Evolutionary conservation across 176 grass and related monocot species (phyloP).

Genomic region (Chrysopogon serrulatus): DNA sequence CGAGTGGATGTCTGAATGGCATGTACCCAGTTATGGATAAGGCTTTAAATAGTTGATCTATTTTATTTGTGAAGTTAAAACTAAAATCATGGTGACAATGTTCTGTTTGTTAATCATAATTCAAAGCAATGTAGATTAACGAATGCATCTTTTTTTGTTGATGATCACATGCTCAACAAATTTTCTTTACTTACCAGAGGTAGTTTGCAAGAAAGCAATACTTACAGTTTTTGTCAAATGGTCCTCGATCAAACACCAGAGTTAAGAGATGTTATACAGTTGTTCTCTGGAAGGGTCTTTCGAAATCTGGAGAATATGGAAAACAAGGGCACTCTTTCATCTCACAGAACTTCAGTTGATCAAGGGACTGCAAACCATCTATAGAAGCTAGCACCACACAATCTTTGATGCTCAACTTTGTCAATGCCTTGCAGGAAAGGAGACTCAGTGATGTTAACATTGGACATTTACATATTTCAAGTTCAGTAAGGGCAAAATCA

Average conservation of each 20-base stretch:
- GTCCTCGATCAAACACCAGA: background rate
- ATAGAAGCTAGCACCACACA: background rate
- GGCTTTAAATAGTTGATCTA: background rate
- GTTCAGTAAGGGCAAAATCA: background rate
- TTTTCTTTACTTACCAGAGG: background rate
- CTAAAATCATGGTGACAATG: background rate
- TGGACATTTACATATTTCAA: conserved; percentile 18
- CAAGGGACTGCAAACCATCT: conserved; percentile 9
- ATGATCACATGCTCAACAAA: no score
- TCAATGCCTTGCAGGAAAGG: conserved; percentile 9
- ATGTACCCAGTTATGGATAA: background rate
- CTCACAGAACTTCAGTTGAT: background rate
- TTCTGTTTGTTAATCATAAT: no score
- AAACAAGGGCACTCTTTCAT: background rate
- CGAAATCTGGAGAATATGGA: background rate
- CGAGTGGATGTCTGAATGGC: background rate
- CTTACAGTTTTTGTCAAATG: background rate
- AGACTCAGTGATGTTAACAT: background rate
- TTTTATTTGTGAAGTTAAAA: background rate
- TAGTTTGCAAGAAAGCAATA: background rate
- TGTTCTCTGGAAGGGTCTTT: background rate
- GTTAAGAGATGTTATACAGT: background rate
- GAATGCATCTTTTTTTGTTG: background rate
- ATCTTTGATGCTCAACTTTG: background rate
- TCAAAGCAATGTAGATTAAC: background rate